These are phyloP conservation scores for Diutina rugosa DNA, from an alignment of 1,139 yeast genomes.

Conservation along the genomic window DNA sequence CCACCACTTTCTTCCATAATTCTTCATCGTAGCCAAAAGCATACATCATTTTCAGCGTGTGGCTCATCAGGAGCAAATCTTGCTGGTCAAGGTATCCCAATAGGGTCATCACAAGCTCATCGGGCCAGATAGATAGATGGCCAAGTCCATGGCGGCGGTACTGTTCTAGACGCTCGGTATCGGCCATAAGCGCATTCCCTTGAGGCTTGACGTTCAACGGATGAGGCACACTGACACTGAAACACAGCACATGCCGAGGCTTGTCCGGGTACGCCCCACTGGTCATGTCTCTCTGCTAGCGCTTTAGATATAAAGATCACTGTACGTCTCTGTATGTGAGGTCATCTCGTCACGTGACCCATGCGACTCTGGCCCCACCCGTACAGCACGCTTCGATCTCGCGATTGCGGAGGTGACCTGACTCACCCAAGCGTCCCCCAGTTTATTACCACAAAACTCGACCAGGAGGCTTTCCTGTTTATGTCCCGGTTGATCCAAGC, in stretches of 20 bases:
- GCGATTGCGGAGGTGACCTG: too few species aligned
- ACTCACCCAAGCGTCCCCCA: too few species aligned
- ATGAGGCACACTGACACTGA: neutral
- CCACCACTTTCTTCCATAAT: slow-evolving; percentile 54
- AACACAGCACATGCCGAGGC: neutral
- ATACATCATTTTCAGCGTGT: neutral
- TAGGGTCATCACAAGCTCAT: slow-evolving; percentile 41
- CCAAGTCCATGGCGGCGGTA: slow-evolving; percentile 38
- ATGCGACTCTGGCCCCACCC: too few species aligned
- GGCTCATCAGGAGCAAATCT: neutral
- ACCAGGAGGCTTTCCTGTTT: too few species aligned
- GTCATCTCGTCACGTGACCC: too few species aligned
- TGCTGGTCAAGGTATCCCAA: slow-evolving; percentile 24
- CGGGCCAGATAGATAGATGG: slow-evolving; percentile 35
- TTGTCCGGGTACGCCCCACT: neutral
- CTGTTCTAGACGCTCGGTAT: slow-evolving; percentile 8
- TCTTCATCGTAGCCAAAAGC: slow-evolving; percentile 43
- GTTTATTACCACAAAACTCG: too few species aligned
- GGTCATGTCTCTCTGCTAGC: neutral
- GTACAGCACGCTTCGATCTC: too few species aligned
- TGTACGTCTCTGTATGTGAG: too few species aligned
- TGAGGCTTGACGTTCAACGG: neutral
- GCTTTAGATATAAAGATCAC: neutral
- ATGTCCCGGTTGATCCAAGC: neutral
- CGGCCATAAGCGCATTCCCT: neutral